These are phyloP conservation scores for Penicillium coprophilum DNA, from an alignment of 495 filamentous ascomycete species.

Conservation along the genomic window DNA sequence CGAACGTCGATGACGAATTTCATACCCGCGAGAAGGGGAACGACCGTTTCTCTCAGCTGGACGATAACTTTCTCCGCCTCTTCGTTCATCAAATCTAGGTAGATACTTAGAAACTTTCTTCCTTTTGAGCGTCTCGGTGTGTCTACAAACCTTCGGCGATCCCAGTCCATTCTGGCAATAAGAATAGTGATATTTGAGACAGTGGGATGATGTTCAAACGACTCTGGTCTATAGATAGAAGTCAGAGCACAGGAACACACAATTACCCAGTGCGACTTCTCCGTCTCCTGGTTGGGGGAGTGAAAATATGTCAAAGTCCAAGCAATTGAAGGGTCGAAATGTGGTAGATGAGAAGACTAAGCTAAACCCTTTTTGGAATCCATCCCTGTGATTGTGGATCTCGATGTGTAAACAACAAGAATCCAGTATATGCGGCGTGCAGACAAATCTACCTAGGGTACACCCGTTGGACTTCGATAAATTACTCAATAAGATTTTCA, in stretches of 20 bases:
- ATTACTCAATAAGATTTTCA: not conserved
- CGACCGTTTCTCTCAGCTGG: constrained; percentile 41
- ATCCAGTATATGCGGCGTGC: not conserved
- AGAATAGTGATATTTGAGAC: not conserved
- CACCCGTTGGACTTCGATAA: not conserved
- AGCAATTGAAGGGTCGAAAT: not conserved
- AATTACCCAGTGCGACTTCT: not conserved
- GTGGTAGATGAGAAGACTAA: not conserved
- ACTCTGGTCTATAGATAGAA: not conserved
- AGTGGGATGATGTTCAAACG: not conserved
- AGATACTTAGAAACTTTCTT: constrained; percentile 7
- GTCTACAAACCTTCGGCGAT: constrained; percentile 48
- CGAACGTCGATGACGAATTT: constrained; percentile 41
- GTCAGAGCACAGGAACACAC: not conserved
- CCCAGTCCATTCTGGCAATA: constrained; percentile 44
- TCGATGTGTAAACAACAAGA: not conserved
- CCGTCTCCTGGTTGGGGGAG: not conserved
- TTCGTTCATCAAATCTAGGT: constrained; percentile 53
- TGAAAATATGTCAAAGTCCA: not conserved
- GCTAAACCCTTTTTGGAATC: constrained; percentile 13
- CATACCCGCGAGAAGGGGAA: constrained; percentile 40
- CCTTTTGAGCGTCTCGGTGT: not conserved
- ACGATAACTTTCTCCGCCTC: constrained; percentile 56
- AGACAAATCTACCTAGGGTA: not conserved
- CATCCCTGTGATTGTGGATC: not conserved